phyloP scores from a whole-genome alignment of 345 rosid species.

The Garcia nutans region DNA sequence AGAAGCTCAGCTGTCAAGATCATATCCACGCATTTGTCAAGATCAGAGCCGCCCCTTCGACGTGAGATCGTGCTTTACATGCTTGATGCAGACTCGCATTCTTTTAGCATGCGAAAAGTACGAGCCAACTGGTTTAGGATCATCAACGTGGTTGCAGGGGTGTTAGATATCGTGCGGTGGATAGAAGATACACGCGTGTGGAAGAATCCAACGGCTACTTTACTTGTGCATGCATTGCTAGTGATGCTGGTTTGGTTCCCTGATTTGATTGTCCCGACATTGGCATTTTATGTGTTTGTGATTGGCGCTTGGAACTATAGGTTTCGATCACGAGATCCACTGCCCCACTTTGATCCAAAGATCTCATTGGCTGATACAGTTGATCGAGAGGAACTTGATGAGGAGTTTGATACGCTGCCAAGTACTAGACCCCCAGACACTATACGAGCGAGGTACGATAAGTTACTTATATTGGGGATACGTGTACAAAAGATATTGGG shows the following conservation, averaged over 20 bases:
- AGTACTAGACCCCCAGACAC: conserved; percentile 47
- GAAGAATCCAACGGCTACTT: conserved; percentile 72
- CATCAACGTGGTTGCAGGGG: conserved; percentile 53
- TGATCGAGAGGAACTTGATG: conserved; percentile 62
- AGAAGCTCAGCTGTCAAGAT: conserved; percentile 54
- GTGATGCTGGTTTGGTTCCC: conserved; percentile 81
- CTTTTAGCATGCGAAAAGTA: conserved; percentile 77
- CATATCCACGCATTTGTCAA: conserved; percentile 54
- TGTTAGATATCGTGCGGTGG: conserved; percentile 68
- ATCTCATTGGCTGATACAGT: conserved; percentile 57
- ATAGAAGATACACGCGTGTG: conserved; percentile 71
- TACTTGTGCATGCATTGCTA: conserved; percentile 69
- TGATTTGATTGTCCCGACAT: conserved; percentile 66
- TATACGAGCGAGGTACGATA: conserved; percentile 51
- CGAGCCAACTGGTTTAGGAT: conserved; percentile 80
- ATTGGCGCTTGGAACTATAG: conserved; percentile 81
- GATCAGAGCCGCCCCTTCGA: conserved; percentile 76
- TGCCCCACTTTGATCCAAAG: conserved; percentile 71
- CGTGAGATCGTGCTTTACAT: conserved; percentile 64
- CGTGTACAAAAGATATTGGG: conserved; percentile 67
- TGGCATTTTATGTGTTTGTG: conserved; percentile 67
- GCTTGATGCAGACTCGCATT: conserved; percentile 67
- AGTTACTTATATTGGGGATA: conserved; percentile 49
- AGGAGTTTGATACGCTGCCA: conserved; percentile 70
- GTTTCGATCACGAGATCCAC: conserved; percentile 46